Conservation (phyloP, 1,284 basidiomycete species). For the Mycosarcoma maydis region DNA sequence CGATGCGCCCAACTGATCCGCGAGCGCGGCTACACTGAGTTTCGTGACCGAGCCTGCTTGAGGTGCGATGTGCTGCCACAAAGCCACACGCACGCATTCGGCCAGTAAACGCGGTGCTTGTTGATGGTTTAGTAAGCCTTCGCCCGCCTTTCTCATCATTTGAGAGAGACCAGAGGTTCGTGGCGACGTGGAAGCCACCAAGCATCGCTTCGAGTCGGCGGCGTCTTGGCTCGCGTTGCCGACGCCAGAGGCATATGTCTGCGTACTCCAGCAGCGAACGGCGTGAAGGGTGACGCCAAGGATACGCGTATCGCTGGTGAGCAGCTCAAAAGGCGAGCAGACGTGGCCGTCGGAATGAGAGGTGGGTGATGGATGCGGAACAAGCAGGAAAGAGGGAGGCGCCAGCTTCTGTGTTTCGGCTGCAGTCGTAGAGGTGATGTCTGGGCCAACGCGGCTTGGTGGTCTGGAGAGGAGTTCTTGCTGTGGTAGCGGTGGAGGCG, state of each 20-base stretch:
- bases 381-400: conserved; percentile 23
- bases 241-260: conserved; percentile 1
- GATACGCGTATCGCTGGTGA: conserved; percentile 24
- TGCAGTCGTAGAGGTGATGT: background rate
- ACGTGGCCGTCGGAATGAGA: conserved; percentile 1
- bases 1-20: background rate
- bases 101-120: conserved; percentile 19
- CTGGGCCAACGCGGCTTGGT: background rate
- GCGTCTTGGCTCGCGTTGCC: conserved; percentile 7
- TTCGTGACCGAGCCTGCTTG: conserved; percentile 7
- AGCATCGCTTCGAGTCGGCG: conserved; percentile 8
- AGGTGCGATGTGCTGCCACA: conserved; percentile 30
- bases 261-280: conserved; percentile 33
- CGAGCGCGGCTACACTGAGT: conserved; percentile 7
- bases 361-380: background rate
- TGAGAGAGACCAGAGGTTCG: conserved; percentile 36
- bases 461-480: conserved; percentile 2
- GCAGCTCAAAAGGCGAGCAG: conserved; percentile 23
- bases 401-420: background rate
- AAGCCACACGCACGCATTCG: conserved; percentile 25
- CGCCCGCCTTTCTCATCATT: conserved; percentile 44
- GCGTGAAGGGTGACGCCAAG: conserved; percentile 23
- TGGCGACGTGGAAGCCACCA: conserved; percentile 14
- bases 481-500: background rate
- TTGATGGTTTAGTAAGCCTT: conserved; percentile 22